Base-by-base conservation (phyloP, 176 grass and related monocot genomes). In the Hordeum marinum region DNA sequence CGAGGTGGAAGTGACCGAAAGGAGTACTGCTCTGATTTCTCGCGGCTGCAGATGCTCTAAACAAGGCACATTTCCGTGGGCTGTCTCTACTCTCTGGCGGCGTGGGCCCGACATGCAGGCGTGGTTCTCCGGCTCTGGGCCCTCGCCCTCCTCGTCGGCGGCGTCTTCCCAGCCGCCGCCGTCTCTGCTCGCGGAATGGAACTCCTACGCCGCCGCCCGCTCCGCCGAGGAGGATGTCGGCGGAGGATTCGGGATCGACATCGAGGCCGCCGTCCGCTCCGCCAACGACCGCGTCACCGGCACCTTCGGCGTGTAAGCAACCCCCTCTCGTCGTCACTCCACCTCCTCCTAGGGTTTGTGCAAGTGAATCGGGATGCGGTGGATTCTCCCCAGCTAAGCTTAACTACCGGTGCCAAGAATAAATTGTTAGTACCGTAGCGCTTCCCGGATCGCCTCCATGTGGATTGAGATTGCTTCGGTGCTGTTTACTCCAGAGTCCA, bases 161-260 rank as follows among this genome's bases (percentile, higher is more conserved):
- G 27, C 89, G 27, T 31, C 90, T 3, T 72, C 90, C 6, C 21
- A 89, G 14, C 89, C 85, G 80, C 81, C 86, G 80, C 81, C 86
- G 41, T 94, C 92, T 45, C 78, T 94, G 63, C 91, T 95, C 54
- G 93, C 96, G n/a, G 96, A 98, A 7, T 98, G 96, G 93, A 98
- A 98, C 81, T 98, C 93, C 57, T 98, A 95, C 91, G 93, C 96
- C n/a, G 93, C 96, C 27, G 81, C 93, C 69, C 94, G 89, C 85
- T 91, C 96, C 78, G 78, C 81, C 4, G 95, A 93, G 72, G 96
- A 90, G 58, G 87, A 80, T 26, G 86, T 37, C 20, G 87, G 79
- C 39, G 72, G 80, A 23, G 90, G 90, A 43, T 83, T 86, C 42
- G 92, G 87, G 80, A 93, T 95, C 89, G 96, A 98, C 75, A 87